These are phyloP conservation scores for Capronia coronata DNA, from an alignment of 2,329 filamentous ascomycete species.

Conservation along the genomic window DNA sequence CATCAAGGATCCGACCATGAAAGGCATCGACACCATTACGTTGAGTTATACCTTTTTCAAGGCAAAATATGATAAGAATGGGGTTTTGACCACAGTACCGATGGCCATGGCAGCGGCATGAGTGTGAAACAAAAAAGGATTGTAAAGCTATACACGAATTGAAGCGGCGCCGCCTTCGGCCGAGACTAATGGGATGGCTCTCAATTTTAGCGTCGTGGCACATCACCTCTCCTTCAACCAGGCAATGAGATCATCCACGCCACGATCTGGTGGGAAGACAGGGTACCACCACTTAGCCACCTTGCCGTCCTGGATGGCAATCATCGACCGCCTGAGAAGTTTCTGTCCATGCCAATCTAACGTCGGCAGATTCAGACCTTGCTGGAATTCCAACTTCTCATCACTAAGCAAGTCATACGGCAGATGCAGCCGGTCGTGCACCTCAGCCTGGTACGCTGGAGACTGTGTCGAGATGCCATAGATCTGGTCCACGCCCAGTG, in stretches of 20 bases:
- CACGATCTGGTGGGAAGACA: slow-evolving; percentile 40
- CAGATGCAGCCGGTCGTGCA: slow-evolving; percentile 35
- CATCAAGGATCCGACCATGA: slow-evolving; percentile 86
- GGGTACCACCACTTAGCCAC: slow-evolving; percentile 41
- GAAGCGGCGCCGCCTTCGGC: not conserved
- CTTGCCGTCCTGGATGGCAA: slow-evolving; percentile 37
- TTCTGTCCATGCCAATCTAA: slow-evolving; percentile 37
- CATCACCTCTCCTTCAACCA: slow-evolving; percentile 27
- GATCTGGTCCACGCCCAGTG: slow-evolving; percentile 32
- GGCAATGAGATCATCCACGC: slow-evolving; percentile 35
- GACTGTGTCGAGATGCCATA: slow-evolving; percentile 39
- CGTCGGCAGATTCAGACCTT: slow-evolving; percentile 35
- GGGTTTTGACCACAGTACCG: slow-evolving; percentile 49
- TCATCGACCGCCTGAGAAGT: slow-evolving; percentile 36
- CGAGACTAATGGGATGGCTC: no score
- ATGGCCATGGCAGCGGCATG: slow-evolving; percentile 19
- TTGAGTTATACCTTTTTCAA: slow-evolving; percentile 98
- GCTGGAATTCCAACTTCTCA: slow-evolving; percentile 35
- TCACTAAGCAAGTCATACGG: slow-evolving; percentile 40
- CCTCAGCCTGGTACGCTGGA: slow-evolving; percentile 38
- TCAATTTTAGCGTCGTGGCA: not conserved
- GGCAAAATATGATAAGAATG: slow-evolving; percentile 77
- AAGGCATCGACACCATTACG: slow-evolving; percentile 87
- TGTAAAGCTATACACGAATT: not conserved
- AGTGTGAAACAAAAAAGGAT: not conserved